Base-by-base conservation (phyloP, 2,329 filamentous ascomycete genomes). In the Botryotinia calthae region DNA sequence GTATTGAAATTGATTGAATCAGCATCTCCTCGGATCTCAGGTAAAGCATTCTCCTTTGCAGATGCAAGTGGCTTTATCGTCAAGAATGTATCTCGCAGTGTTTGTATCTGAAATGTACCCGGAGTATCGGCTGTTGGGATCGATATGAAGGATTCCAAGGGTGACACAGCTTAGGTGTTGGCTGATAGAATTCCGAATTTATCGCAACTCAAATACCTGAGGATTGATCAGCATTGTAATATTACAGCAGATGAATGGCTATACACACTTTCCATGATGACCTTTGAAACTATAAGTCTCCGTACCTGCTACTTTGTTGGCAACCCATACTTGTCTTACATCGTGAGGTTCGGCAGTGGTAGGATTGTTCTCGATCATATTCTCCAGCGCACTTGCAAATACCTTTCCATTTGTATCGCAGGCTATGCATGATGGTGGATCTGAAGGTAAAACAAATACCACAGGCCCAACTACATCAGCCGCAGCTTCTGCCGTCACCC, bases 251-350 rank as follows among this genome's bases (percentile, higher is more conserved):
- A 25, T 3, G 44, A 56, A 20, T 40, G 2, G 16, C 34, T 75
- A 9, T 65, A 82, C 85, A 74, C 80, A 95, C 91, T 89, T 91
- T 75, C 94, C 95, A 82, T 98, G 93, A 78, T 95, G 92, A 0
- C 94, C 93, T 83, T 97, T 98, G 82, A 99, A 93, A 73, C 92
- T 92, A 77, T 93, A 91, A 48, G 87, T 87, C 76, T 97, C 93
- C 1, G 92, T 95, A 5, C 95, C 95, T 0, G 91, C 88, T 20
- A 98, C 91, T 76, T 88, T 88, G 78, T 92, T 97, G 74, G 93
- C 94, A 76, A 98, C 89, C 93, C 95, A 99, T 25, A 99, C 96
- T 84, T 98, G 95, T 74, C 95, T 87, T 74, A 98, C 95, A 81
- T 98, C 95, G 82, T 98, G 95, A 67, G 96, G 96, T 83, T 99